Evolutionary conservation across 768 basidiomycete genomes (phyloP), one percentile per base, ranked within the genome.

Genomic region (Termitomyces sp.): DNA sequence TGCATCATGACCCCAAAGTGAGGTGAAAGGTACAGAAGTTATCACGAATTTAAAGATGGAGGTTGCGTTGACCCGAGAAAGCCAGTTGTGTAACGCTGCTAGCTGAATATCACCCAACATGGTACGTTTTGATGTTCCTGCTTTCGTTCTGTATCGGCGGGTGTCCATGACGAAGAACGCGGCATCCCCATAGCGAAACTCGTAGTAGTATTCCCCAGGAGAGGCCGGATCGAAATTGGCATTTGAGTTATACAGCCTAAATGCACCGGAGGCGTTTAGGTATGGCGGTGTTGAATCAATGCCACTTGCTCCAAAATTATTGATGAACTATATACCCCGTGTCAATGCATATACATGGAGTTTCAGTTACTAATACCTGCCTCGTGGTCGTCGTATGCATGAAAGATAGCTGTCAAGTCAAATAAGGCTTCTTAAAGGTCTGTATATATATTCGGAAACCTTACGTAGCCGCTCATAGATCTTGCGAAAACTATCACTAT

Each of bases 31-130:
- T 3, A 90, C 87, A 15, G 85, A 86, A 13, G 82, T 79, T 37
- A 88, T 78, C 61, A 92, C 76, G 66, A 92, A 90, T 71, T 91
- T 91, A 78, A 87, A 91, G 0, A 86, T 82, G 8, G 83, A 75
- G 0, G 90, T 91, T 53, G 72, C 66, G 70, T 91, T 91, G 22
- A 86, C 87, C 76, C 84, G 60, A 10, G 74, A 73, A 2, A 88
- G 75, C 90, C 90, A 91, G 54, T 79, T 70, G 59, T 82, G 72
- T 41, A 91, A 73, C 0, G 82, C 82, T 0, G 77, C 69, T 29
- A 89, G 73, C 66, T 92, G 90, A 33, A 68, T 64, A 37, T 81
- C 80, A 22, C 90, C 90, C 15, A 92, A 79, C 86, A 92, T 90
- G 1, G 85, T 87, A 41, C 74, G 78, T 26, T 58, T 55, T 26